phyloP scores from a whole-genome alignment of 164 flowering plant genomes.

The Annona cherimola region DNA sequence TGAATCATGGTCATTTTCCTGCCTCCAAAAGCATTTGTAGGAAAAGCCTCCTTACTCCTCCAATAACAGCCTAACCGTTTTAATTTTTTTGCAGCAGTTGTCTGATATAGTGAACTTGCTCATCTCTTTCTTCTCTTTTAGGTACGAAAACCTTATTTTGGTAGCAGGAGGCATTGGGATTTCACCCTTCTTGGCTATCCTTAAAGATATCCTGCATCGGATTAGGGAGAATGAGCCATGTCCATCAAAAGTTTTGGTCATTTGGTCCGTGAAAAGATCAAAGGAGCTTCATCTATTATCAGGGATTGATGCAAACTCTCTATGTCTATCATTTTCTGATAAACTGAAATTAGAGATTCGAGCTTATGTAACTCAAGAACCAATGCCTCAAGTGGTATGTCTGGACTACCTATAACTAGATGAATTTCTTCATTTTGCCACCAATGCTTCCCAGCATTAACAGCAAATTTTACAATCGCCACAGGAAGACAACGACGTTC shows the following conservation, averaged over 20 bases:
- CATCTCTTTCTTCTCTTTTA: conserved; percentile 11
- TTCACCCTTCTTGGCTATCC: conserved; percentile 82
- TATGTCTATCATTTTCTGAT: conserved; percentile 46
- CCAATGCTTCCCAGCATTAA: background rate
- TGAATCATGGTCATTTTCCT: background rate
- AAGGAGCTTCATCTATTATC: conserved; percentile 74
- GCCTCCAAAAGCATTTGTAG: background rate
- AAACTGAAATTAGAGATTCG: conserved; percentile 52
- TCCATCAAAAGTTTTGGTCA: conserved; percentile 50
- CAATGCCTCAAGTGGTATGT: conserved; percentile 65
- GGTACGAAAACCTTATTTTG: conserved; percentile 78
- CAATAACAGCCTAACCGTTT: too few relatives aligned
- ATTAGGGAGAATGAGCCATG: conserved; percentile 49
- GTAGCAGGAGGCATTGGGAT: conserved; percentile 99
- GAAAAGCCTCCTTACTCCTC: background rate
- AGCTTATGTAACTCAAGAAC: conserved; percentile 71
- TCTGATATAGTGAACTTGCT: background rate
- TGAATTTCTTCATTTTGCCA: background rate
- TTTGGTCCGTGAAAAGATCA: conserved; percentile 83
- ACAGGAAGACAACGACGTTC: conserved; percentile 64
- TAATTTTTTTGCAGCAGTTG: too few relatives aligned
- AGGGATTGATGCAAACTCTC: conserved; percentile 42
- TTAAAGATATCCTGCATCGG: conserved; percentile 76
- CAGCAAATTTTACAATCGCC: background rate
- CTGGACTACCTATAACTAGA: background rate